Conservation (phyloP, 768 basidiomycete genomes). For the Dendrothele bispora region DNA sequence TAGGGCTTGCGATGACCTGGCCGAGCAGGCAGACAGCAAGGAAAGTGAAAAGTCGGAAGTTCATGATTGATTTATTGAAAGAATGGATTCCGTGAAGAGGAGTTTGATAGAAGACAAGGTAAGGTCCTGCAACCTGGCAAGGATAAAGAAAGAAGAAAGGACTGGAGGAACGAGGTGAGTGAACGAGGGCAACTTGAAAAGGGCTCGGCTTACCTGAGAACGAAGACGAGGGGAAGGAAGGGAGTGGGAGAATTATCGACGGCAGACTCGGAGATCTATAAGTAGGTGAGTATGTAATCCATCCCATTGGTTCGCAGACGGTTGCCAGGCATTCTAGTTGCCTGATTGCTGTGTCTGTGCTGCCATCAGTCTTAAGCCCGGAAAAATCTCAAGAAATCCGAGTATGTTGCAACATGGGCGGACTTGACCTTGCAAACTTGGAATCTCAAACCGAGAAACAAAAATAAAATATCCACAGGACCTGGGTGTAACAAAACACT, state of each 20-base stretch:
- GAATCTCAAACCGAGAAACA: too few species aligned
- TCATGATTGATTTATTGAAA: conserved; percentile 42
- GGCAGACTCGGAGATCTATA: neutral
- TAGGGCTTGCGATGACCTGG: conserved; percentile 38
- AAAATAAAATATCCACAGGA: too few species aligned
- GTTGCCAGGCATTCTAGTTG: neutral
- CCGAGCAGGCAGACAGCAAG: conserved; percentile 43
- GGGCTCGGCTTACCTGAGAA: neutral
- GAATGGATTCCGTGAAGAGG: conserved; percentile 10
- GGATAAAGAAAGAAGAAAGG: conserved; percentile 19
- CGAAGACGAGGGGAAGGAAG: conserved; percentile 12
- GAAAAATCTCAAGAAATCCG: neutral
- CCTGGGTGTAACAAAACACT: too few species aligned
- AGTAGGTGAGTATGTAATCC: neutral
- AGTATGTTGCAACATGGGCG: neutral
- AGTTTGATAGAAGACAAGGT: conserved; percentile 14
- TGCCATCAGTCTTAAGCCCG: neutral
- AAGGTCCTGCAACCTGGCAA: conserved; percentile 9
- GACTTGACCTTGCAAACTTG: neutral
- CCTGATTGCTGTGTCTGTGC: neutral
- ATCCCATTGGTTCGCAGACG: neutral
- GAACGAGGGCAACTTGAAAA: neutral
- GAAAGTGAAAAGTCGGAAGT: conserved; percentile 38
- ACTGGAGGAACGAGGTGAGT: conserved; percentile 10
- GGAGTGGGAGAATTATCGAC: conserved; percentile 8